phyloP scores from a whole-genome alignment of 169 alveolate species.

The Plasmodium knowlesi region DNA sequence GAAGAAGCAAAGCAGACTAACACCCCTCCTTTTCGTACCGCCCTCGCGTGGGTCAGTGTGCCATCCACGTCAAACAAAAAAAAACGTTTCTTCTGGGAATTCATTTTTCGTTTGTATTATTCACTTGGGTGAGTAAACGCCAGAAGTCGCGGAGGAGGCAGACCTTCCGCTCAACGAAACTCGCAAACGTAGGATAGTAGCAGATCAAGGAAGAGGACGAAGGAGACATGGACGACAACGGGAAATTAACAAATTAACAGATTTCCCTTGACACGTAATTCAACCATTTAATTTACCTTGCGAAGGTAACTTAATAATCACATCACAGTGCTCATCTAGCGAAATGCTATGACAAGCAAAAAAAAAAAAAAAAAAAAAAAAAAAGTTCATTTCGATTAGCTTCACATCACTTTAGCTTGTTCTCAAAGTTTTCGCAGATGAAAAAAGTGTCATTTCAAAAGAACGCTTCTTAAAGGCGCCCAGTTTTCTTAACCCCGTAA shows the following conservation, averaged over 20 bases:
- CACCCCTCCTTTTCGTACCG: constrained; percentile 1
- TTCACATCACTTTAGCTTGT: neutral
- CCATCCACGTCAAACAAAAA: constrained; percentile 93
- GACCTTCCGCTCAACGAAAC: neutral
- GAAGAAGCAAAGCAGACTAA: neutral
- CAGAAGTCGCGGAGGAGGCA: neutral
- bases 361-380: too few relatives aligned
- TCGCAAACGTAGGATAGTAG: too few relatives aligned
- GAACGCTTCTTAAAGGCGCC: neutral
- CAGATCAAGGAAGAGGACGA: neutral
- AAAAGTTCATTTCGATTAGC: neutral
- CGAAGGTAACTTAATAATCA: neutral
- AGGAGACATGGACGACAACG: neutral
- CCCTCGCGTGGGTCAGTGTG: constrained; percentile 91
- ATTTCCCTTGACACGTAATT: neutral
- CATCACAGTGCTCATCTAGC: neutral
- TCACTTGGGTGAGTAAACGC: neutral
- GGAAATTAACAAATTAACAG: neutral
- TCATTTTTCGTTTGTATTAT: neutral
- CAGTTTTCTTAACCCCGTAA: neutral
- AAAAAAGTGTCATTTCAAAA: neutral
- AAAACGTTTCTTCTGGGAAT: neutral
- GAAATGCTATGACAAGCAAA: neutral
- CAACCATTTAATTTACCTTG: neutral
- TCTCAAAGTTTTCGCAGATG: neutral